phyloP scores from a whole-genome alignment of 2,329 filamentous ascomycete genomes.

The Hypoxylon sp. region DNA sequence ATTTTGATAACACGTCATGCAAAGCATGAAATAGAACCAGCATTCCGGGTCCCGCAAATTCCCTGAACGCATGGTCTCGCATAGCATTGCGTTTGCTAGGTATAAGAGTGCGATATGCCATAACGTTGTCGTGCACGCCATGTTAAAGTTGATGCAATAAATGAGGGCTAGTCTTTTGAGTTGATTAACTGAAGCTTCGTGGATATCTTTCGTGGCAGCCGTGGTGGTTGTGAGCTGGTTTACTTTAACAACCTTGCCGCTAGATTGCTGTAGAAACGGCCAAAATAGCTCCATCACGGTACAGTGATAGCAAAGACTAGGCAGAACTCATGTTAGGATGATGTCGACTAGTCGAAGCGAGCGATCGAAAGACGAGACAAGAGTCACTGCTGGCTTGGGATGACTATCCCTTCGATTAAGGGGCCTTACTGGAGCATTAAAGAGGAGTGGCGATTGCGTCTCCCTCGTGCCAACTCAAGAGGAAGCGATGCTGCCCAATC shows the following conservation, averaged over 20 bases:
- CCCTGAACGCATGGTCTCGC: constrained; percentile 38
- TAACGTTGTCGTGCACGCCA: constrained; percentile 40
- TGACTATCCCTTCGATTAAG: background rate
- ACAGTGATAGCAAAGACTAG: constrained; percentile 45
- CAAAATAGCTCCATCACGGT: constrained; percentile 44
- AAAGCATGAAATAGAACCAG: constrained; percentile 51
- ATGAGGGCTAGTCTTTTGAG: constrained; percentile 41
- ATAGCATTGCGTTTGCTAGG: constrained; percentile 52
- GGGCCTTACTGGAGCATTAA: constrained; percentile 43
- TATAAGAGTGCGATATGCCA: constrained; percentile 53
- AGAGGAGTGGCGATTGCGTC: constrained; percentile 35
- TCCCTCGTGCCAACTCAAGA: constrained; percentile 38
- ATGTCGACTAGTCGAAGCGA: background rate
- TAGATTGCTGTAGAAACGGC: constrained; percentile 38
- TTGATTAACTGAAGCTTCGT: constrained; percentile 43
- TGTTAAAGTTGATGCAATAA: constrained; percentile 37
- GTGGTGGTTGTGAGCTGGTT: constrained; percentile 22
- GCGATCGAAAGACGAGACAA: background rate
- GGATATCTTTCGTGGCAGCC: constrained; percentile 27
- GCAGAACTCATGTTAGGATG: constrained; percentile 28
- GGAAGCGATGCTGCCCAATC: constrained; percentile 40
- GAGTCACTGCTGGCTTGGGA: background rate
- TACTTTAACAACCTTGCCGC: constrained; percentile 32
- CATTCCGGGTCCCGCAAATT: constrained; percentile 35
- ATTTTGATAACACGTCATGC: constrained; percentile 49